Conservation (phyloP, 2,329 filamentous ascomycete genomes). For the Phyllachora maydis region DNA sequence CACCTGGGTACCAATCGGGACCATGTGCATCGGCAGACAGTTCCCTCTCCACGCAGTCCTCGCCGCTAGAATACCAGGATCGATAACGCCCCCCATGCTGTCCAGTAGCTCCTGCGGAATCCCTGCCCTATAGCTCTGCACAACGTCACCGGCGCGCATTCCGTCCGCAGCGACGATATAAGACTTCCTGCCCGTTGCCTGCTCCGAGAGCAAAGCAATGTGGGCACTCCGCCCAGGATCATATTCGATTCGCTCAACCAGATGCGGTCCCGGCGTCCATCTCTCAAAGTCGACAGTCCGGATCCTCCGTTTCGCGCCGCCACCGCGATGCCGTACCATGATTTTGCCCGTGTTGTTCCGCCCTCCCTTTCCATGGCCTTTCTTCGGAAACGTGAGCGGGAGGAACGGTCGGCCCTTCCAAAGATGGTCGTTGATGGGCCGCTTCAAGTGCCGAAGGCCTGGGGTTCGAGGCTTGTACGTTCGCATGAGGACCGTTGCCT, state of each 20-base stretch:
- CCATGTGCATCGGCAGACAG: slow-evolving; percentile 86
- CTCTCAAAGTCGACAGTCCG: slow-evolving; percentile 79
- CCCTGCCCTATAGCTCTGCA: slow-evolving; percentile 80
- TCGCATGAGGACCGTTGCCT: slow-evolving; percentile 34
- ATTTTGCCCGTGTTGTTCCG: slow-evolving; percentile 73
- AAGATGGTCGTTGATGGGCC: slow-evolving; percentile 87
- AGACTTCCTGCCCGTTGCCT: slow-evolving; percentile 53
- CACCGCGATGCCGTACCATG: slow-evolving; percentile 79
- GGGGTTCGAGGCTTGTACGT: slow-evolving; percentile 90
- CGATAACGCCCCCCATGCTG: slow-evolving; percentile 80
- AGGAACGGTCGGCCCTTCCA: slow-evolving; percentile 82
- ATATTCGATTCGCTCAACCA: slow-evolving; percentile 88
- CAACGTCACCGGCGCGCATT: slow-evolving; percentile 72
- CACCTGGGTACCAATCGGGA: slow-evolving; percentile 81
- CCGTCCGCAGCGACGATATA: slow-evolving; percentile 96
- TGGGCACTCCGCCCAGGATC: slow-evolving; percentile 87
- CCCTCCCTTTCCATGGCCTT: slow-evolving; percentile 81
- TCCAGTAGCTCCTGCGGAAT: slow-evolving; percentile 73
- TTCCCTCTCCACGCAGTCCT: slow-evolving; percentile 91
- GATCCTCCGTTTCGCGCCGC: slow-evolving; percentile 81
- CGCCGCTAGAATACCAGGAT: slow-evolving; percentile 88
- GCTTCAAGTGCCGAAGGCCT: slow-evolving; percentile 74
- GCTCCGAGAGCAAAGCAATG: slow-evolving; percentile 66
- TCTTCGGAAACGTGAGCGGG: slow-evolving; percentile 75
- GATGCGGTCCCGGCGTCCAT: slow-evolving; percentile 57